Base-by-base conservation (phyloP, 1,139 yeast species). In the Lodderomyces orthopsilosis region DNA sequence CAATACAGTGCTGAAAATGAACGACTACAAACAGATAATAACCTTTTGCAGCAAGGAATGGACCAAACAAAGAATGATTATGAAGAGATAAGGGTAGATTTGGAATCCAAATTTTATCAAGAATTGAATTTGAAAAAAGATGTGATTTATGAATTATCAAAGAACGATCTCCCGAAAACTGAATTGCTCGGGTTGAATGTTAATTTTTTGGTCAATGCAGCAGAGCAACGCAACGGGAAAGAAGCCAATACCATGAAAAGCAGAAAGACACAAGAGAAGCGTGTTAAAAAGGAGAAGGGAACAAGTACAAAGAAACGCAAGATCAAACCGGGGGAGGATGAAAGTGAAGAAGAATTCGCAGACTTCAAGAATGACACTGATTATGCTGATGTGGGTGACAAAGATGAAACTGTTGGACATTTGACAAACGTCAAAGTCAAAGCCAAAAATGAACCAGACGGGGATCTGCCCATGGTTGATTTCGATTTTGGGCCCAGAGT, bases 51-150 rank as follows among this genome's bases (percentile, higher is more conserved):
- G n/a, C 41, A 43, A n/a, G 55, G 54, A 36, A 52, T 55, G 27
- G 53, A 51, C 18, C 46, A 44, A 17, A 49, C 57, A 42, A 56
- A 53, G 30, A 38, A 37, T 5, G 69, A 70, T 37, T 63, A 64
- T 46, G 46, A 58, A 13, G 33, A 34, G 14, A 62, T 72, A 3
- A 48, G 66, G 2, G 46, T 53, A 2, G 76, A 73, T 51, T 43
- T 71, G 27, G 68, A 69, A 46, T 58, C 55, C 44, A 67, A 69
- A 49, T 70, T 70, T 42, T 65, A 64, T 46, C 66, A 60, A 41
- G 62, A 68, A 5, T 54, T 73, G 38, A 62, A 64, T 43, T 48
- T 66, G 21, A 73, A 73, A 50, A 69, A 70, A 49, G 62, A 59
- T 41, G 58, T 52, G 47, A 72, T 72, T 8, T 60, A 69, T 55